Evolutionary conservation across 179 eudicot species (phyloP), one percentile per base, ranked within the genome.

Genomic region (Silene coronaria): DNA sequence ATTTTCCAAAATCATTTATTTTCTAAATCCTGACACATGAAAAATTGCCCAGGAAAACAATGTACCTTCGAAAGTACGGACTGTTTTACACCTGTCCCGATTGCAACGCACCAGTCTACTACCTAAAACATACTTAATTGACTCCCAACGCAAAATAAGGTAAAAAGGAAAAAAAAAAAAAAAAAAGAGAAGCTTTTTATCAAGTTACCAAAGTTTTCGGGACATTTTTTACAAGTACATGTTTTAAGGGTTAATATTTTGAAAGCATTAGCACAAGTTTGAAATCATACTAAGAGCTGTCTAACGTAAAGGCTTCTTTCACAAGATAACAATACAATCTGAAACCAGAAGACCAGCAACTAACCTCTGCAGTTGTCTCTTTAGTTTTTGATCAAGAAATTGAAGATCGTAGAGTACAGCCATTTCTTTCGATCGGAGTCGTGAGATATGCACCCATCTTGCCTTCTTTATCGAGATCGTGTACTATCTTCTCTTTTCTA

Each of bases 401-500:
- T 22, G 45, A 8, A 53, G 26, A 10, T 8, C 10, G 62, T 19
- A 19, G 30, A 57, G 30, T 34, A 21, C 65, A 55, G 66, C 32
- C 53, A 59, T 16, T 17, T 72, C n/a, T 30, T 72, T 34, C 66
- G 4, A n/a, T 32, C 58, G 6, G 46, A 72, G 75, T 51, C 66
- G 21, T 19, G 64, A 19, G 66, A 72, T 30, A 57, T 66, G 53
- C 30, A 19, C 19, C 62, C 19, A 26, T 57, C 59, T 36, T 53
- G 6, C 13, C 13, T 51, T 19, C 61, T 46, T 45, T 23, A 67
- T 61, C 19, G 55, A 68, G 65, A 48, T 62, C 22, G 16, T n/a
- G 53, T 16, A 72, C 57, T 22, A 76, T 79, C 75, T 73, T 61
- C 60, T 75, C 69, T 51, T 79, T 38, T 78, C 71, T n/a, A 69